Conservation (phyloP, 352 stramenopile species). For the Pythium guiyangense region DNA sequence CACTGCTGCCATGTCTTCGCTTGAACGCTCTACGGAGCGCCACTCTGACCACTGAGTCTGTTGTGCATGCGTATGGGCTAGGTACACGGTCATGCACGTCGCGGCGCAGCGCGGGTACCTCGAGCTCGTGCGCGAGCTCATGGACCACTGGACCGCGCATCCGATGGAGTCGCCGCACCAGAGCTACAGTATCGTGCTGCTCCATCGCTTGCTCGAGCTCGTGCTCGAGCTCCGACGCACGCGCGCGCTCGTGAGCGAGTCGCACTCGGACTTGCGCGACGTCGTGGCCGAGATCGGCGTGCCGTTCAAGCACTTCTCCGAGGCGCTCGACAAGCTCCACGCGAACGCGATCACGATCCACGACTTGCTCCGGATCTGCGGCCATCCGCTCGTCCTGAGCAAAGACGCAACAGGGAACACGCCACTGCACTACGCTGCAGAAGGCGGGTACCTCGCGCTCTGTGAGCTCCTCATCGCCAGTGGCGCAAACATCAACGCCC, state of each 20-base stretch:
- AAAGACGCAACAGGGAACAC: conserved; percentile 67
- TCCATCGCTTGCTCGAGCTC: conserved; percentile 40
- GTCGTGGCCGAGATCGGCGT: conserved; percentile 52
- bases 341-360: conserved; percentile 46
- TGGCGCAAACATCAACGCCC: conserved; percentile 69
- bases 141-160: conserved; percentile 51
- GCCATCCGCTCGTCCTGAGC: conserved; percentile 59
- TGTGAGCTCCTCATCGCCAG: conserved; percentile 57
- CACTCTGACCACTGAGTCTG: no score
- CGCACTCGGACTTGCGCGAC: conserved; percentile 44
- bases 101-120: conserved; percentile 71
- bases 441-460: conserved; percentile 65
- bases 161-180: conserved; percentile 61
- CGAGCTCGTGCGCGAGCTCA: conserved; percentile 50
- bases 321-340: conserved; percentile 60
- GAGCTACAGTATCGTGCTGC: conserved; percentile 52
- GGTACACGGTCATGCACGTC: conserved; percentile 49
- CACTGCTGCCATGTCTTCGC: not conserved
- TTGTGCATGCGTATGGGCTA: conserved; percentile 7
- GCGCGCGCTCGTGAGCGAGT: conserved; percentile 55
- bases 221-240: conserved; percentile 46
- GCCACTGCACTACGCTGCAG: conserved; percentile 69
- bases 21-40: not conserved
- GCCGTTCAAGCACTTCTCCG: conserved; percentile 54
- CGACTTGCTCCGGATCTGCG: conserved; percentile 66